Conservation (phyloP, 73 alveolate species). For the Paramecium sexaurelia region DNA sequence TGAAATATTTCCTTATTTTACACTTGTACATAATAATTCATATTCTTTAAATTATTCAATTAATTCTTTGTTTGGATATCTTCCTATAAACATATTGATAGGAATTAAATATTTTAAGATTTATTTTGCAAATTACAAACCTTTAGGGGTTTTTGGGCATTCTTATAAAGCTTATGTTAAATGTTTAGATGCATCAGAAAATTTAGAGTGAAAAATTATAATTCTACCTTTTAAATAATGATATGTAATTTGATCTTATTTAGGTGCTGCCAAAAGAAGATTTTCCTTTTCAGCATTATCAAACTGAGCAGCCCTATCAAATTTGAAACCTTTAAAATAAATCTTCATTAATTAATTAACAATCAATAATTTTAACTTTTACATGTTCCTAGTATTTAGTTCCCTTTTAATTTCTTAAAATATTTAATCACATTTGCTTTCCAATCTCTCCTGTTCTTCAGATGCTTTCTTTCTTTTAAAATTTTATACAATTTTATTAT, state of each 20-base stretch:
- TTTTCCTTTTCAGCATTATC: conserved; percentile 29
- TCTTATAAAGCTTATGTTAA: neutral
- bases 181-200: conserved; percentile 24
- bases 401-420: conserved; percentile 3
- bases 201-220: conserved; percentile 24
- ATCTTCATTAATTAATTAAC: conserved; percentile 44
- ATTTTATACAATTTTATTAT: neutral
- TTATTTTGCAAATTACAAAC: neutral
- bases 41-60: neutral
- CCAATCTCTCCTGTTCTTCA: neutral
- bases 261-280: neutral
- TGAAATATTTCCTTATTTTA: conserved; percentile 18
- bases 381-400: neutral
- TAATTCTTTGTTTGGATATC: conserved; percentile 38
- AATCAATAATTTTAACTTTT: neutral
- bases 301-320: conserved; percentile 47
- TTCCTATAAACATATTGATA: conserved; percentile 28
- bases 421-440: neutral
- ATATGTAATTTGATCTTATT: conserved; percentile 25
- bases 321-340: neutral
- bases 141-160: conserved; percentile 20
- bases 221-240: conserved; percentile 42
- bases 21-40: neutral
- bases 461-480: conserved; percentile 28
- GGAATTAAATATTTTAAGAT: conserved; percentile 48